phyloP scores from a whole-genome alignment of 805 yeast genomes.

The Pichia insulana region DNA sequence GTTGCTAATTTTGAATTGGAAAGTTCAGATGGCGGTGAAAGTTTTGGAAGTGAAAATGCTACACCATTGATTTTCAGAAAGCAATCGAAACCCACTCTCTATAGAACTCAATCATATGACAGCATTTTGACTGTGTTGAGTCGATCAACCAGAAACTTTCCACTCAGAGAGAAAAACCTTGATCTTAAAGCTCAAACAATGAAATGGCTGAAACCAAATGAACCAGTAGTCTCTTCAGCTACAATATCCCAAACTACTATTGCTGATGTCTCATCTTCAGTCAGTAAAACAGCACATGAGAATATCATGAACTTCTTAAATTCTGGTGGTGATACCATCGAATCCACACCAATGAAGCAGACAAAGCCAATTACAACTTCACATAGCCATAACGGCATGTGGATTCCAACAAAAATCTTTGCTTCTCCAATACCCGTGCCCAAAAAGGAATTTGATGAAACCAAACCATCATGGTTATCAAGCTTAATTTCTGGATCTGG shows the following conservation, averaged over 20 bases:
- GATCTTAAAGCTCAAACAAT: constrained; percentile 24
- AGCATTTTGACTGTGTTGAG: constrained; percentile 19
- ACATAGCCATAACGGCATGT: background rate
- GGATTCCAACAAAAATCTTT: constrained; percentile 5
- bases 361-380: background rate
- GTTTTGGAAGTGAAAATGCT: constrained; percentile 20
- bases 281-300: constrained; percentile 9
- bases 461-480: constrained; percentile 21
- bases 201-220: constrained; percentile 25
- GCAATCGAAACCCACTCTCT: constrained; percentile 9
- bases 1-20: too few relatives aligned
- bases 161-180: constrained; percentile 5
- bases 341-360: constrained; percentile 5
- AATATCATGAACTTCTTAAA: constrained; percentile 10
- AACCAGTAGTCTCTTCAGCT: constrained; percentile 16
- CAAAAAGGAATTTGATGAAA: constrained; percentile 4
- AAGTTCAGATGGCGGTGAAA: constrained; percentile 15
- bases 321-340: constrained; percentile 5
- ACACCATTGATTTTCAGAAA: constrained; percentile 15
- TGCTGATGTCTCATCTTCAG: background rate
- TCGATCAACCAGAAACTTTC: background rate
- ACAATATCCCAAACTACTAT: background rate
- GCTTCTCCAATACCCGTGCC: constrained; percentile 4
- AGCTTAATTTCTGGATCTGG: constrained; percentile 25
- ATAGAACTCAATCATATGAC: constrained; percentile 22